These are phyloP conservation scores for Periconia sp. DNA, from an alignment of 2,329 filamentous ascomycete genomes.

Conservation along the genomic window DNA sequence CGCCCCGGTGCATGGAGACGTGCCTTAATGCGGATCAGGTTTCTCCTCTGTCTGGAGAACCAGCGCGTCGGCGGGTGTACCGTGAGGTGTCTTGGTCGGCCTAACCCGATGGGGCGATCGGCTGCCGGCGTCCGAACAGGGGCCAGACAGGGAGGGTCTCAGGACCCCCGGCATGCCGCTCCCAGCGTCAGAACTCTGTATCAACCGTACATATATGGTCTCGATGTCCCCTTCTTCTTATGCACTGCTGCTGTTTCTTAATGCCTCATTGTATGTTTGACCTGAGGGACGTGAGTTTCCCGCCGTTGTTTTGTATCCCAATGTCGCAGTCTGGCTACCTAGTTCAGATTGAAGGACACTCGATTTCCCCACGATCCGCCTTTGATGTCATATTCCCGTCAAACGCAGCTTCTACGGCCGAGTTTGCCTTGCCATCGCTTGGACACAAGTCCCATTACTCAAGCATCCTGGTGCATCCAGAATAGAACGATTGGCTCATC, in stretches of 20 bases:
- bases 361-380: too few relatives aligned
- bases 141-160: constrained; percentile 30
- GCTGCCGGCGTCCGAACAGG: constrained; percentile 7
- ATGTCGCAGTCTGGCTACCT: too few relatives aligned
- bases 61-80: constrained; percentile 4
- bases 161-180: constrained; percentile 20
- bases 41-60: constrained; percentile 27
- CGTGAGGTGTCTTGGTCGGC: not conserved
- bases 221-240: constrained; percentile 13
- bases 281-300: constrained; percentile 8
- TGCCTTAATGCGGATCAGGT: constrained; percentile 24
- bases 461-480: too few relatives aligned
- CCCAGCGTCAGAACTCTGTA: constrained; percentile 29
- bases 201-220: constrained; percentile 18
- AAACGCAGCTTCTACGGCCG: too few relatives aligned
- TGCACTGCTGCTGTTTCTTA: constrained; percentile 16
- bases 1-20: constrained; percentile 5
- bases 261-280: constrained; percentile 15
- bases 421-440: too few relatives aligned
- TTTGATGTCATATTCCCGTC: too few relatives aligned
- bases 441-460: too few relatives aligned
- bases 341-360: too few relatives aligned
- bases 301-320: constrained; percentile 4
- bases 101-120: not conserved
- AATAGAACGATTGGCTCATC: too few relatives aligned